Evolutionary conservation across 2,329 filamentous ascomycete genomes (phyloP), one percentile per base, ranked within the genome.

Genomic region (Endothia cerciana): DNA sequence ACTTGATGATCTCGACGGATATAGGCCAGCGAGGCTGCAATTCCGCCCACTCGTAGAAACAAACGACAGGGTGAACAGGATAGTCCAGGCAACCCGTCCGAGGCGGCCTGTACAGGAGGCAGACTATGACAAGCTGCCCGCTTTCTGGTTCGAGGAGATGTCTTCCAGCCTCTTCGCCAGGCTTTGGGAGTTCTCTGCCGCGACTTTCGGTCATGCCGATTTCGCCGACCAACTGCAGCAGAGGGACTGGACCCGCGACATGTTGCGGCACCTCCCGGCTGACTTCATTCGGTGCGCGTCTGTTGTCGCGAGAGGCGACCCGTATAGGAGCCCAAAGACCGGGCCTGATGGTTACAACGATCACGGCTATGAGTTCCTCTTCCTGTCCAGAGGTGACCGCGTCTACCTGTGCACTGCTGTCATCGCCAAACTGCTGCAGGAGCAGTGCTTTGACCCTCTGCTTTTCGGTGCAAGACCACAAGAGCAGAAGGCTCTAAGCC

Each of bases 381-480:
- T 68, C 40, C n/a, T 68, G 28, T 57, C 62, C 38, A 30, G 22
- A 19, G 49, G 41, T 6, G 60, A 59, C 7, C 65, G 67, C 13
- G 55, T 65, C 15, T 77, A 72, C 69, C 69, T 81, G 28, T 72
- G 78, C 19, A 72, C 73, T 60, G 78, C 76, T 1, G 70, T 82
- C 8, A 58, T 82, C 11, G 72, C 72, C 3, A 77, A 77, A 71
- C 70, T 78, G 49, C 71, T 82, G 60, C 74, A 81, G 67, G 75
- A 73, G 67, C 72, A 73, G 22, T 77, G 81, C 36, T 79, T 79
- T 64, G 73, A 74, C 45, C 72, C 75, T 47, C 70, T 81, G 49
- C 69, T 82, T 0, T 81, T 81, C 65, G 80, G 80, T 38, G 79
- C 75, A 4, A 69, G 67, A 1, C n/a, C 70, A 4, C 2, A n/a